Percentiles rank a stretch among this genome's conserved stretches.
Evolutionary conservation across 345 rosid genomes (phyloP).

Genomic region (Kernera saxatilis): DNA sequence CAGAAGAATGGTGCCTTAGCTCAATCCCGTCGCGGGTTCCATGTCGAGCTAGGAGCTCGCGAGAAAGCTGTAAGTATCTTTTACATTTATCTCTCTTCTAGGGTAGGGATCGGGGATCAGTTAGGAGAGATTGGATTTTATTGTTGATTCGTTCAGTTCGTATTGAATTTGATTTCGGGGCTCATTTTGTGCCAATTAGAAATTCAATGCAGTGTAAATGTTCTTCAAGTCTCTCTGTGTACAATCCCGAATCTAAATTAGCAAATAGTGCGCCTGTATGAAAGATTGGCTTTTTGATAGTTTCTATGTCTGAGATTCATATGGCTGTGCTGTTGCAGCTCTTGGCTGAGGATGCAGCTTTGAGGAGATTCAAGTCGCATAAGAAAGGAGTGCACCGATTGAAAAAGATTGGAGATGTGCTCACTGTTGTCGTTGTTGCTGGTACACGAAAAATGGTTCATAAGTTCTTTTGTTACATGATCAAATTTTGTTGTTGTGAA

Average conservation of each 20-base stretch:
- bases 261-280: neutral
- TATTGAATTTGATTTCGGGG: neutral
- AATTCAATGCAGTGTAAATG: neutral
- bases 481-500: neutral
- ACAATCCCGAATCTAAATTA: neutral
- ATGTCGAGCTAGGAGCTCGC: constrained; percentile 75
- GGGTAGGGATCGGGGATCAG: neutral
- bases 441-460: constrained; percentile 33
- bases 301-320: neutral
- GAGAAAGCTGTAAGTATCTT: constrained; percentile 76
- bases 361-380: constrained; percentile 72
- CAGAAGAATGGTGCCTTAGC: constrained; percentile 42
- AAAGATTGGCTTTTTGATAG: neutral
- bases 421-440: constrained; percentile 77
- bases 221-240: neutral
- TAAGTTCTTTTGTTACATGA: neutral
- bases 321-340: constrained; percentile 46
- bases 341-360: constrained; percentile 67
- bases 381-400: constrained; percentile 49
- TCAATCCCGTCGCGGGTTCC: constrained; percentile 58
- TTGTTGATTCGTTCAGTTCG: neutral
- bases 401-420: constrained; percentile 76
- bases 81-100: neutral
- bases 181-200: neutral
- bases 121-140: neutral